Conservation (phyloP, 148 eudicot species). For the Vaccinium darrowii region DNA sequence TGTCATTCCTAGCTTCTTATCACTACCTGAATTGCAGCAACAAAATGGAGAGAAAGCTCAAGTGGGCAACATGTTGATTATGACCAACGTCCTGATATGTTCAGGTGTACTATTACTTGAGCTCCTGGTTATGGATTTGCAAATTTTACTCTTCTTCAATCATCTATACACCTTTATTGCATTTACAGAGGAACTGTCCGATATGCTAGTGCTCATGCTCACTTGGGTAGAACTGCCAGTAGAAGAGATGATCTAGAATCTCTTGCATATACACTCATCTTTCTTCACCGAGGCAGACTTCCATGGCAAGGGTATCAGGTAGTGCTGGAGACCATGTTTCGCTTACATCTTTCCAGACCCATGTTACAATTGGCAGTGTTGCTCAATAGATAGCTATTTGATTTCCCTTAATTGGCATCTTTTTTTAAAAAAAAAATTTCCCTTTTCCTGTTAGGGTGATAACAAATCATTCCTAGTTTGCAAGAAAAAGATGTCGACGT, state of each 20-base stretch:
- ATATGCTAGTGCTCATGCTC: conserved; percentile 96
- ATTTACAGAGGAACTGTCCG: conserved; percentile 78
- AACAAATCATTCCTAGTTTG: conserved; percentile 86
- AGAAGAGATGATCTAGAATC: conserved; percentile 94
- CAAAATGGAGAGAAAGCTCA: conserved; percentile 77
- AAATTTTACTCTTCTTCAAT: background rate
- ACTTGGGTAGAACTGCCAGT: conserved; percentile 92
- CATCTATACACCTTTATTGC: background rate
- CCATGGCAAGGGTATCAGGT: conserved; percentile 99
- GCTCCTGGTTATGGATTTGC: conserved; percentile 2
- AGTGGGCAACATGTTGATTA: conserved; percentile 73
- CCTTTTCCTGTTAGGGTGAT: conserved; percentile 53
- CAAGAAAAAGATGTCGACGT: conserved; percentile 92
- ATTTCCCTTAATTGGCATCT: background rate
- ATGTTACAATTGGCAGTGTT: background rate
- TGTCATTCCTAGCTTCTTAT: conserved; percentile 3
- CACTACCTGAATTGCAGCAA: conserved; percentile 48
- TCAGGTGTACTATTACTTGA: conserved; percentile 46
- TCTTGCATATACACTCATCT: conserved; percentile 83
- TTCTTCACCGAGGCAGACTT: conserved; percentile 81
- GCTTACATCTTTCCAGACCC: conserved; percentile 7
- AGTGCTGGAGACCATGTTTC: background rate
- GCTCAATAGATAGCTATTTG: background rate
- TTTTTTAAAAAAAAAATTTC: background rate
- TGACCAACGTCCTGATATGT: conserved; percentile 94